These are phyloP conservation scores for Sporisorium iseilematis-ciliati DNA, from an alignment of 1,284 basidiomycete genomes.

Conservation along the genomic window DNA sequence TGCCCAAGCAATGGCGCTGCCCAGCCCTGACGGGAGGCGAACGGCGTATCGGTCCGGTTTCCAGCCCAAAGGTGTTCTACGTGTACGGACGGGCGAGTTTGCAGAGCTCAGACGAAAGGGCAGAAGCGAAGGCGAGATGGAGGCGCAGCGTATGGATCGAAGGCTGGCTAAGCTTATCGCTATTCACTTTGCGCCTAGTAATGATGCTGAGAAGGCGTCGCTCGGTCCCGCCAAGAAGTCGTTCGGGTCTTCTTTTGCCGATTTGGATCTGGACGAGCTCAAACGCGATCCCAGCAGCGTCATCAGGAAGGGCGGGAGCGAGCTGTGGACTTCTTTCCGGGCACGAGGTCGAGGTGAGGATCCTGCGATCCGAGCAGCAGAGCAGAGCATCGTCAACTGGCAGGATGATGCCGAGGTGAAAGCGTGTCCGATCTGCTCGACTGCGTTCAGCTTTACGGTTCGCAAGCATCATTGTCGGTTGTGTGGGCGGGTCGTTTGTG, in stretches of 20 bases:
- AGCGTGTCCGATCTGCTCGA: slow-evolving; percentile 87
- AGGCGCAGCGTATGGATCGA: slow-evolving; percentile 63
- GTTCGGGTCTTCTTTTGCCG: slow-evolving; percentile 24
- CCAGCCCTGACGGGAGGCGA: slow-evolving; percentile 22
- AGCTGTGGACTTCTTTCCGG: slow-evolving; percentile 50
- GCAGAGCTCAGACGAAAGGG: slow-evolving; percentile 28
- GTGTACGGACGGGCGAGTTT: slow-evolving; percentile 55
- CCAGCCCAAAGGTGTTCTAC: slow-evolving; percentile 60
- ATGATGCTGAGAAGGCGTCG: slow-evolving; percentile 18
- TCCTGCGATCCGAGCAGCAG: slow-evolving; percentile 69
- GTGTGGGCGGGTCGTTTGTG: slow-evolving; percentile 92
- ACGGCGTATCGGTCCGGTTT: slow-evolving; percentile 57
- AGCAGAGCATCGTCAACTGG: slow-evolving; percentile 96
- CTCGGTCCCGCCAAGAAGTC: slow-evolving; percentile 22
- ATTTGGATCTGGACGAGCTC: slow-evolving; percentile 49
- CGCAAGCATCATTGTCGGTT: slow-evolving; percentile 96
- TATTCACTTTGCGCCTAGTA: slow-evolving; percentile 48
- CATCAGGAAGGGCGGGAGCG: slow-evolving; percentile 36
- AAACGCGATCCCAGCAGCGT: slow-evolving; percentile 41
- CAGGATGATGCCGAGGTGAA: slow-evolving; percentile 82
- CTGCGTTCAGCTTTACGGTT: slow-evolving; percentile 88
- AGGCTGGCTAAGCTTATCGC: slow-evolving; percentile 59
- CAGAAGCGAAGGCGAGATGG: slow-evolving; percentile 50
- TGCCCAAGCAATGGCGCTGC: neutral
- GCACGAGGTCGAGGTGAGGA: slow-evolving; percentile 47